Conservation (phyloP, 2,329 filamentous ascomycete species). For the Torrubiella hemipterigena region DNA sequence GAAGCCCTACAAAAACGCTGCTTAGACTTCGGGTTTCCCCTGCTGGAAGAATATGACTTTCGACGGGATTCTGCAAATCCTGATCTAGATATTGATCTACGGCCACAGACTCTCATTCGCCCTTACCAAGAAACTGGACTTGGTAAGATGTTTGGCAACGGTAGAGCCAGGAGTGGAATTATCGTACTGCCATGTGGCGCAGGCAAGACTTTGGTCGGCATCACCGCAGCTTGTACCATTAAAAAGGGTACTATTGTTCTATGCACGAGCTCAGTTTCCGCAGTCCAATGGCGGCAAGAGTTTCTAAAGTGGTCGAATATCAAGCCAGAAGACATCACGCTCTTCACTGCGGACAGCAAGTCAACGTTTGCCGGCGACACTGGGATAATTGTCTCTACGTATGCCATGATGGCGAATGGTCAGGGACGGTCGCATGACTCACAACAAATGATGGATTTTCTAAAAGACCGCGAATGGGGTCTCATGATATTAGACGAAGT, state of each 20-base stretch:
- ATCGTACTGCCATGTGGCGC: slow-evolving; percentile 95
- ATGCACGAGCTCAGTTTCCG: slow-evolving; percentile 95
- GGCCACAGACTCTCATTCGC: slow-evolving; percentile 79
- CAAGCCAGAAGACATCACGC: slow-evolving; percentile 80
- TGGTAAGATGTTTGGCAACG: slow-evolving; percentile 99
- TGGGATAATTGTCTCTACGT: slow-evolving; percentile 93
- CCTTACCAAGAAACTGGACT: slow-evolving; percentile 95
- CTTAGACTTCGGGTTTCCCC: slow-evolving; percentile 72
- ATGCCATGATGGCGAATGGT: slow-evolving; percentile 96
- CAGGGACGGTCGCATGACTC: slow-evolving; percentile 82
- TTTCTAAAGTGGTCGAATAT: slow-evolving; percentile 98
- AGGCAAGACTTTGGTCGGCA: slow-evolving; percentile 95
- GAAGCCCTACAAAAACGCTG: slow-evolving; percentile 85
- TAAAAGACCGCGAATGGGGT: slow-evolving; percentile 85
- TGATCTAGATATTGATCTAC: slow-evolving; percentile 86
- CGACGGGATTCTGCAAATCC: slow-evolving; percentile 81
- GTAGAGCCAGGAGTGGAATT: slow-evolving; percentile 90
- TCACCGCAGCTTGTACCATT: slow-evolving; percentile 94
- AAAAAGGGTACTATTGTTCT: slow-evolving; percentile 94
- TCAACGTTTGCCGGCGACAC: slow-evolving; percentile 70
- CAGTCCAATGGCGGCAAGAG: slow-evolving; percentile 91
- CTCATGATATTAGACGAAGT: slow-evolving; percentile 96
- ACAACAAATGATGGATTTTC: slow-evolving; percentile 94
- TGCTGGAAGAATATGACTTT: slow-evolving; percentile 96
- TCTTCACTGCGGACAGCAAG: slow-evolving; percentile 90